A percentile compares a stretch with the other conserved stretches of the same genome.
Conservation (phyloP, 176 grass and related monocot genomes). For the Phoenix dactylifera region DNA sequence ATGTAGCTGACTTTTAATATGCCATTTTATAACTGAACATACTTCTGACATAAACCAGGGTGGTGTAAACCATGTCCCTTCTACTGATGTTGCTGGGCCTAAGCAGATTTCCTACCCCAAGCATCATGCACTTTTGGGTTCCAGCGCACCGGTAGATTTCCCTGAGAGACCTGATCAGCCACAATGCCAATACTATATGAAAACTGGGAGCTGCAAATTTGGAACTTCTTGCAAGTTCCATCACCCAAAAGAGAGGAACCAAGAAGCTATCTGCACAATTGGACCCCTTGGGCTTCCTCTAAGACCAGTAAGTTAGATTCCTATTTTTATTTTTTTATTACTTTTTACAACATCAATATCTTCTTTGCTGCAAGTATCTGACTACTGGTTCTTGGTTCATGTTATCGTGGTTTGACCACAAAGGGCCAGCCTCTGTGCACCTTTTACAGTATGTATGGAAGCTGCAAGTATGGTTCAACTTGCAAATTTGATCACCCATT, state of each 20-base stretch:
- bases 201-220: slow-evolving; percentile 35
- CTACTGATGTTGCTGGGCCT: not conserved
- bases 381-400: slow-evolving; percentile 3
- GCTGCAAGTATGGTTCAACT: slow-evolving; percentile 31
- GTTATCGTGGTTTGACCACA: slow-evolving; percentile 3
- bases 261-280: slow-evolving; percentile 8
- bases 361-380: not conserved
- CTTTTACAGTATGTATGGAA: slow-evolving; percentile 27
- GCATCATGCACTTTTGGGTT: slow-evolving; percentile 4
- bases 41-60: not conserved
- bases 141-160: slow-evolving; percentile 15
- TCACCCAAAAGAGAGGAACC: slow-evolving; percentile 33
- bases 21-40: no score
- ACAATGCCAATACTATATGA: slow-evolving; percentile 34
- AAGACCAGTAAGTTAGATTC: slow-evolving; percentile 29
- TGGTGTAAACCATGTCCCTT: not conserved
- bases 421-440: slow-evolving; percentile 28
- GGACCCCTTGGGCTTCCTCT: slow-evolving; percentile 31
- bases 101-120: slow-evolving; percentile 10
- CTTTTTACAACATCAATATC: not conserved
- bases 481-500: slow-evolving; percentile 45
- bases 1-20: not conserved
- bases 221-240: slow-evolving; percentile 42
- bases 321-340: slow-evolving; percentile 1
- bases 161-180: slow-evolving; percentile 36